A percentile compares a stretch with the other conserved stretches of the same genome.
Conservation (phyloP, 73 alveolate species). For the Blepharisma japonicum region DNA sequence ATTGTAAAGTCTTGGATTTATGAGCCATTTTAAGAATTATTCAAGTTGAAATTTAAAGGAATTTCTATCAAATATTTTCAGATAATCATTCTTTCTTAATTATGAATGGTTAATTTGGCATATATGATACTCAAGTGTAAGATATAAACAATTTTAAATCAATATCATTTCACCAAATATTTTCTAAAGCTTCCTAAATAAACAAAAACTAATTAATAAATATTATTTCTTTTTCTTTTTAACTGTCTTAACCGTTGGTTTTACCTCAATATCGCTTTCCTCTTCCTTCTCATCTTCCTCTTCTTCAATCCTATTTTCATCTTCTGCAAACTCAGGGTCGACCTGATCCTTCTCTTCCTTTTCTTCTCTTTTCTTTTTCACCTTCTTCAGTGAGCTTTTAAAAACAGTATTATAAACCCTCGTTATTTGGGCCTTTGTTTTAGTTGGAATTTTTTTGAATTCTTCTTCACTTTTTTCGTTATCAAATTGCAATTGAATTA, state of each 20-base stretch:
- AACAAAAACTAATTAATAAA: not conserved
- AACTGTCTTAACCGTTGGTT: constrained; percentile 8
- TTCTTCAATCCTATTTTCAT: constrained; percentile 18
- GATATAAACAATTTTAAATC: too few species aligned
- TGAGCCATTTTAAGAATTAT: constrained; percentile 26
- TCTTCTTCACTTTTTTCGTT: not conserved
- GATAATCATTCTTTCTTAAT: too few species aligned
- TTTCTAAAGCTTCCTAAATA: too few species aligned
- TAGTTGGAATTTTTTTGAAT: constrained; percentile 30
- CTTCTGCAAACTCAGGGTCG: constrained; percentile 6
- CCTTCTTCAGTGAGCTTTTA: constrained; percentile 22
- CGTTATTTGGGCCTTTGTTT: constrained; percentile 43
- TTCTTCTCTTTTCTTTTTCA: constrained; percentile 26
- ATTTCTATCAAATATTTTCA: too few species aligned
- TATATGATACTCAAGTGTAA: too few species aligned
- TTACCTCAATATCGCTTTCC: constrained; percentile 13
- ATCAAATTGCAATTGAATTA: constrained; percentile 50
- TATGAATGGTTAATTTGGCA: too few species aligned
- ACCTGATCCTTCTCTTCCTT: not conserved
- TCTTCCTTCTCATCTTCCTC: constrained; percentile 36
- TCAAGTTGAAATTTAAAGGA: not conserved
- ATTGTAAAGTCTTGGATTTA: constrained; percentile 31
- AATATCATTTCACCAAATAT: too few species aligned
- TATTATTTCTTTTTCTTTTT: constrained; percentile 17
- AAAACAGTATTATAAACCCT: constrained; percentile 38